These are phyloP conservation scores for Venturia pyrina DNA, from an alignment of 2,329 filamentous ascomycete species.

Conservation along the genomic window DNA sequence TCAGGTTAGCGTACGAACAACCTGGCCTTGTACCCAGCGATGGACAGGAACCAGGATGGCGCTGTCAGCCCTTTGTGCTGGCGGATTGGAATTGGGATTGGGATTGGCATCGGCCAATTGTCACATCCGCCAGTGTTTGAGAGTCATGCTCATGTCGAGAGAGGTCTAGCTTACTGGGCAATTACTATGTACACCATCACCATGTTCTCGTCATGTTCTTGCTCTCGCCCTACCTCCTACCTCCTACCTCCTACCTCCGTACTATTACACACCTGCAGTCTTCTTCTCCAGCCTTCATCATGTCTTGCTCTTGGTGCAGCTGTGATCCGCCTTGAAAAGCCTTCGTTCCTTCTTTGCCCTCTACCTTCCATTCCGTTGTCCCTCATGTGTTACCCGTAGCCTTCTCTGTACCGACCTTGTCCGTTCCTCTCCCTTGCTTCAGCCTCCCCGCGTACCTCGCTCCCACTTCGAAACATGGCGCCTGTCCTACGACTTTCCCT, in stretches of 20 bases:
- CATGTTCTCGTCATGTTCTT: too few relatives aligned
- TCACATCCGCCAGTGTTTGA: not conserved
- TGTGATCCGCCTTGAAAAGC: not conserved
- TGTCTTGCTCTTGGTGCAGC: not conserved
- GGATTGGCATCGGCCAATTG: not conserved
- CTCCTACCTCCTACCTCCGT: not conserved
- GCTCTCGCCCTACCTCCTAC: too few relatives aligned
- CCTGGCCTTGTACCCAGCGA: too few relatives aligned
- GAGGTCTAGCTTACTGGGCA: not conserved
- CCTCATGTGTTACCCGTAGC: not conserved
- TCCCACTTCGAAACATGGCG: not conserved
- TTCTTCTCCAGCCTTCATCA: too few relatives aligned
- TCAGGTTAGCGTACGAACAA: too few relatives aligned
- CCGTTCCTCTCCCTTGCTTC: not conserved
- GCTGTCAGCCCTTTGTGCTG: too few relatives aligned
- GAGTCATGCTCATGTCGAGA: not conserved
- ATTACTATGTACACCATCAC: too few relatives aligned
- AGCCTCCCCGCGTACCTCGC: not conserved
- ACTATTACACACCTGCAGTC: too few relatives aligned
- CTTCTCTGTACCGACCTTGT: not conserved
- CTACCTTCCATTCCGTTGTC: not conserved
- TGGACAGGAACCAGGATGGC: too few relatives aligned
- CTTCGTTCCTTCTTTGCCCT: not conserved
- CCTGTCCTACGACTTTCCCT: not conserved
- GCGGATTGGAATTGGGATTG: too few relatives aligned